These are phyloP conservation scores for Persicaria maculosa DNA, from an alignment of 148 eudicot species.

Conservation along the genomic window DNA sequence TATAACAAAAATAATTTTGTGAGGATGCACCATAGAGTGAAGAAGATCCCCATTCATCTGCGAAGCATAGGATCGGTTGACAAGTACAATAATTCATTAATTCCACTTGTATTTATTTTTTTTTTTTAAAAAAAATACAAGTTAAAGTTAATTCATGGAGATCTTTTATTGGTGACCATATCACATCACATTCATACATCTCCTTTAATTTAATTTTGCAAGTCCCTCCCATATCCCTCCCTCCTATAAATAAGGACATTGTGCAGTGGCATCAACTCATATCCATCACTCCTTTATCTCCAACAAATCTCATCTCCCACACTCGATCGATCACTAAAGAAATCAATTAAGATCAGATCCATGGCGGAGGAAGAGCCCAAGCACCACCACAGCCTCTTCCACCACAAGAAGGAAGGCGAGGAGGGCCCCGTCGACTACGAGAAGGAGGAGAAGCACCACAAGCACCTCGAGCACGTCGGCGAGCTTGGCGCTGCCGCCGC, in stretches of 20 bases:
- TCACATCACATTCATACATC: background rate
- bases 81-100: slow-evolving; percentile 5
- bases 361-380: slow-evolving; percentile 17
- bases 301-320: background rate
- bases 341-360: background rate
- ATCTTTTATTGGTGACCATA: background rate
- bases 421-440: slow-evolving; percentile 14
- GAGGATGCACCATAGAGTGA: too few relatives aligned
- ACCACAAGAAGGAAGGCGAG: slow-evolving; percentile 18
- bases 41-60: too few relatives aligned
- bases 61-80: background rate
- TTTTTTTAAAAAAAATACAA: background rate
- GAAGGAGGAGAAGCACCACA: slow-evolving; percentile 23
- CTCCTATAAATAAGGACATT: slow-evolving; percentile 2
- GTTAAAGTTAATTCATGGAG: background rate
- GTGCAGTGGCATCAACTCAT: background rate
- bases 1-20: too few relatives aligned
- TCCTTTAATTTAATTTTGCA: background rate
- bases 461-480: slow-evolving; percentile 17
- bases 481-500: slow-evolving; percentile 21
- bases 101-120: too few relatives aligned
- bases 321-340: too few relatives aligned
- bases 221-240: background rate
- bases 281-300: background rate
- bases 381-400: slow-evolving; percentile 23